Conservation (phyloP, 768 basidiomycete species). For the Pholiota molesta region DNA sequence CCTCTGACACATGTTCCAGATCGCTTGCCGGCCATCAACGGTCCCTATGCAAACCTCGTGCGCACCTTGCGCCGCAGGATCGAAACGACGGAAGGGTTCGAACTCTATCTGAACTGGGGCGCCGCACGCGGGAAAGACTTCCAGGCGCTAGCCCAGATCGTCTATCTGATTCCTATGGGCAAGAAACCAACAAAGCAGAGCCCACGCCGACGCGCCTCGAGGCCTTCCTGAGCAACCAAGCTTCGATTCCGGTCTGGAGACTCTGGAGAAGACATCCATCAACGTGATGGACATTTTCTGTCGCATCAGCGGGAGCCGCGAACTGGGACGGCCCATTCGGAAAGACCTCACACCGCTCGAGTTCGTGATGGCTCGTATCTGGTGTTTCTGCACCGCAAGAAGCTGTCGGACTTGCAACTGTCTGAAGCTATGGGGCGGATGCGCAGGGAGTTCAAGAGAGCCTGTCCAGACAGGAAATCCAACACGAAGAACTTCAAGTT, state of each 20-base stretch:
- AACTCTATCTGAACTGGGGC: slow-evolving; percentile 44
- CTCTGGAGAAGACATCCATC: not conserved
- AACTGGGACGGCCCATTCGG: slow-evolving; percentile 15
- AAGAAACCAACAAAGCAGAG: slow-evolving; percentile 19
- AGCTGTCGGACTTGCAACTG: slow-evolving; percentile 41
- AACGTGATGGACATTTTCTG: slow-evolving; percentile 26
- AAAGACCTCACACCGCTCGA: slow-evolving; percentile 21
- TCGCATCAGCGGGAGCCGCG: slow-evolving; percentile 16
- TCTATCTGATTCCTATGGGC: slow-evolving; percentile 26
- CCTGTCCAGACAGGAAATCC: slow-evolving; percentile 1
- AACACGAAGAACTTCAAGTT: slow-evolving; percentile 19
- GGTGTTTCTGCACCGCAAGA: slow-evolving; percentile 37
- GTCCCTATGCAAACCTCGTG: slow-evolving; percentile 46
- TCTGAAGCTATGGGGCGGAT: slow-evolving; percentile 42
- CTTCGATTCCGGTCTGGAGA: slow-evolving; percentile 1
- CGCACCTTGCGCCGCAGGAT: slow-evolving; percentile 41
- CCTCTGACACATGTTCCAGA: slow-evolving; percentile 32
- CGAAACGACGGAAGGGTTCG: slow-evolving; percentile 36
- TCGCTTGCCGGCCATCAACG: slow-evolving; percentile 51
- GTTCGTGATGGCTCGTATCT: slow-evolving; percentile 43
- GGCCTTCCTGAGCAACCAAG: slow-evolving; percentile 23
- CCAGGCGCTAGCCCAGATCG: slow-evolving; percentile 43
- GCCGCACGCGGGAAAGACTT: slow-evolving; percentile 49
- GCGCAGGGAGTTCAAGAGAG: slow-evolving; percentile 18
- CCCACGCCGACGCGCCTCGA: slow-evolving; percentile 27